Conservation (phyloP, 2,329 filamentous ascomycete species). For the Cryphonectria naterciae region DNA sequence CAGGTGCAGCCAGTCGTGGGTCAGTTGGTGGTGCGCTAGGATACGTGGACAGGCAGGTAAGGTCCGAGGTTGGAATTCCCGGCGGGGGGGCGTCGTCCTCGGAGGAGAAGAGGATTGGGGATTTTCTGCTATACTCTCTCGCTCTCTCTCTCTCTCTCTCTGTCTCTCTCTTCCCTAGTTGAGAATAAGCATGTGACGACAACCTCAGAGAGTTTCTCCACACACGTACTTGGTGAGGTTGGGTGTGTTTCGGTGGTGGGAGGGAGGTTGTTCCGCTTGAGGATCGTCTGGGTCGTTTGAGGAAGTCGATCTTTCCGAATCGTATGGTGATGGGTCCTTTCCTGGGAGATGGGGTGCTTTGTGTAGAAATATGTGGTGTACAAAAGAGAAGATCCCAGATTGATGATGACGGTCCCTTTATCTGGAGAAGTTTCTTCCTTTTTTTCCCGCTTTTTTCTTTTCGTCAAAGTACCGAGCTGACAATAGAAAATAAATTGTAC, state of each 20-base stretch:
- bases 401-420: too few relatives aligned
- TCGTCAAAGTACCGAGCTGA: background rate
- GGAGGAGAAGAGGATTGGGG: background rate
- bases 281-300: background rate
- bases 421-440: background rate
- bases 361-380: background rate
- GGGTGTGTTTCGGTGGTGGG: background rate
- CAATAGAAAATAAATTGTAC: background rate
- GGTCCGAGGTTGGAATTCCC: background rate
- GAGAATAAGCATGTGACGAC: background rate
- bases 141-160: too few relatives aligned
- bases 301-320: background rate
- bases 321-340: background rate
- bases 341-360: background rate
- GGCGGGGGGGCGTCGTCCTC: too few relatives aligned
- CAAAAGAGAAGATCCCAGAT: too few relatives aligned
- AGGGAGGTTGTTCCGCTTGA: background rate
- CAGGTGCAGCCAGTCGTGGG: conserved; percentile 3
- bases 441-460: background rate
- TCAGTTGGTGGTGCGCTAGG: background rate
- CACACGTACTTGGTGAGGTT: background rate
- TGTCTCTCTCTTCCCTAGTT: too few relatives aligned
- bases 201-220: background rate
- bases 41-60: background rate
- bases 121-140: background rate